A percentile compares a stretch with the other conserved stretches of the same genome.
Evolutionary conservation across 371 early-diverging fungal genomes (phyloP).

Genomic region (Mucor plumbeus): DNA sequence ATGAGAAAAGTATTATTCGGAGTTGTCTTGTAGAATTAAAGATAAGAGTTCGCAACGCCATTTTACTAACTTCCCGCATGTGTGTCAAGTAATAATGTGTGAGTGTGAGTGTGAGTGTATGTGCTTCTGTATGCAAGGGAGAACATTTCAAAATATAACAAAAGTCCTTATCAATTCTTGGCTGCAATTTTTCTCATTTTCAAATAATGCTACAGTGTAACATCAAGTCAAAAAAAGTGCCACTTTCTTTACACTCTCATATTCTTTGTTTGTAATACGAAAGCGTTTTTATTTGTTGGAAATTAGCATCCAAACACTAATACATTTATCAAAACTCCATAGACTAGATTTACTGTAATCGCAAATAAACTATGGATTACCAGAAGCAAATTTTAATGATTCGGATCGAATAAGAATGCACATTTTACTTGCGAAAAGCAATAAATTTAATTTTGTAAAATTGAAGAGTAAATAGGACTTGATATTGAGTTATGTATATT

Average conservation of each 20-base stretch:
- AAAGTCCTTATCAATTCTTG: neutral
- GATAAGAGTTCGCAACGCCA: neutral
- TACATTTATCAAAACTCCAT: neutral
- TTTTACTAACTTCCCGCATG: neutral
- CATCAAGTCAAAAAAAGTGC: neutral
- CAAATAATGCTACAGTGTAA: neutral
- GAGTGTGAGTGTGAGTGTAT: no score
- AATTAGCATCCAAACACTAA: neutral
- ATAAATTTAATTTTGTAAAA: no score
- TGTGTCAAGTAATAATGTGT: no score
- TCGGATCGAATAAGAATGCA: no score
- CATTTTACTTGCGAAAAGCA: no score
- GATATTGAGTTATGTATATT: no score
- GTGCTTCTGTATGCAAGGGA: neutral
- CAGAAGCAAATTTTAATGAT: no score
- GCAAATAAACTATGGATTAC: no score
- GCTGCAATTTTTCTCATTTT: neutral
- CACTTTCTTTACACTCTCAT: neutral
- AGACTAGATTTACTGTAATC: no score
- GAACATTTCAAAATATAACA: neutral
- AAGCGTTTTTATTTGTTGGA: neutral
- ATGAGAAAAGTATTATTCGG: neutral
- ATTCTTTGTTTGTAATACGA: slow-evolving; percentile 6
- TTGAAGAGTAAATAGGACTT: no score
- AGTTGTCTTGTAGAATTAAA: neutral